phyloP scores from a whole-genome alignment of 2,329 filamentous ascomycete genomes.

The Ophiostoma sp. region DNA sequence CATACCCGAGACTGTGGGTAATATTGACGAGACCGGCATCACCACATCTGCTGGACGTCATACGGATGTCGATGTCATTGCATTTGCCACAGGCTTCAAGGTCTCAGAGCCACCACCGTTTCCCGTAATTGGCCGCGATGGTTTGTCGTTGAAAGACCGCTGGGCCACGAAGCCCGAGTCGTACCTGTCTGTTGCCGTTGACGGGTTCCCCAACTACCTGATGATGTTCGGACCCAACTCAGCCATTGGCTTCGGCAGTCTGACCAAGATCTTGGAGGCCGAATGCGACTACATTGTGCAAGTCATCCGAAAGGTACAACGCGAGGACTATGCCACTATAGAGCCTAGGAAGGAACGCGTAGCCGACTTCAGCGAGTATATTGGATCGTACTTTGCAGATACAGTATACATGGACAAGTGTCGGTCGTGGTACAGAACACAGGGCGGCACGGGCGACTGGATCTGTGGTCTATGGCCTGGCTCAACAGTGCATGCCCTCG shows the following conservation, averaged over 20 bases:
- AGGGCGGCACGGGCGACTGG: slow-evolving; percentile 37
- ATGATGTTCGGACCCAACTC: slow-evolving; percentile 47
- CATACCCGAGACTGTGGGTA: slow-evolving; percentile 34
- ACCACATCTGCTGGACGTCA: slow-evolving; percentile 26
- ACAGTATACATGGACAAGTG: slow-evolving; percentile 45
- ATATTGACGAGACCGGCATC: slow-evolving; percentile 37
- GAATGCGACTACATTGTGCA: slow-evolving; percentile 46
- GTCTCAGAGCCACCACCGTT: slow-evolving; percentile 40
- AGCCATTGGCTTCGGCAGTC: slow-evolving; percentile 43
- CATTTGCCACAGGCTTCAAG: slow-evolving; percentile 46
- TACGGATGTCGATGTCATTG: slow-evolving; percentile 40
- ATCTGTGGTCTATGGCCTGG: slow-evolving; percentile 44
- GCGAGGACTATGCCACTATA: slow-evolving; percentile 43
- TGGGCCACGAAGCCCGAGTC: slow-evolving; percentile 39
- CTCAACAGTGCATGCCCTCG: slow-evolving; percentile 41
- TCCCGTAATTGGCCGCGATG: slow-evolving; percentile 38
- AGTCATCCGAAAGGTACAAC: slow-evolving; percentile 45
- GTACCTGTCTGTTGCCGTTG: slow-evolving; percentile 44
- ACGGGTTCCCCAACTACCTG: slow-evolving; percentile 47
- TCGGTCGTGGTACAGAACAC: slow-evolving; percentile 51
- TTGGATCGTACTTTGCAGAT: slow-evolving; percentile 41
- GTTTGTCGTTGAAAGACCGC: slow-evolving; percentile 36
- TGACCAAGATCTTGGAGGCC: slow-evolving; percentile 45
- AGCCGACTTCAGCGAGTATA: slow-evolving; percentile 44
- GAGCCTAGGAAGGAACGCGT: slow-evolving; percentile 42